A percentile compares a stretch with the other conserved stretches of the same genome.
phyloP scores from a whole-genome alignment of 2,329 filamentous ascomycete species.

The Fusarium sp. region DNA sequence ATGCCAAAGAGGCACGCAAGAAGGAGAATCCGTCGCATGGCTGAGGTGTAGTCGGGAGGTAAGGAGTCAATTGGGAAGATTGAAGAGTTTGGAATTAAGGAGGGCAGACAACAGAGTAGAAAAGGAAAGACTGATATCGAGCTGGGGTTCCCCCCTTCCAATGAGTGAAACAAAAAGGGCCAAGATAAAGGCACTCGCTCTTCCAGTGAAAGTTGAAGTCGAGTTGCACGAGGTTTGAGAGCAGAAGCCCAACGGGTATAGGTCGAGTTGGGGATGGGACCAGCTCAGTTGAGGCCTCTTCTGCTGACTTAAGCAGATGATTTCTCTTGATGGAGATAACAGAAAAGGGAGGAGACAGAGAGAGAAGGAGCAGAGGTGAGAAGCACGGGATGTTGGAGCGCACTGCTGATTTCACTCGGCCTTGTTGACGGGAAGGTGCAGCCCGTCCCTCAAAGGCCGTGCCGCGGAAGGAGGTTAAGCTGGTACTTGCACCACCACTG shows the following conservation, averaged over 20 bases:
- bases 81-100: not conserved
- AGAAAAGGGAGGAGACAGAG: not conserved
- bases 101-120: not conserved
- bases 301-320: not conserved
- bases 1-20: slow-evolving; percentile 22
- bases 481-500: not conserved
- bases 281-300: not conserved
- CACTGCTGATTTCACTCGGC: not conserved
- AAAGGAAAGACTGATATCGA: not conserved
- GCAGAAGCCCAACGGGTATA: not conserved
- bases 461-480: not conserved
- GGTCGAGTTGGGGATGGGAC: not conserved
- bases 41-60: not conserved
- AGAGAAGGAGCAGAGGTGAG: not conserved
- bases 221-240: not conserved
- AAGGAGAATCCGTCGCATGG: slow-evolving; percentile 30
- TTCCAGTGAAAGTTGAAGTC: not conserved
- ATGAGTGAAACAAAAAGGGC: slow-evolving; percentile 1
- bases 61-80: not conserved
- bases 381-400: not conserved
- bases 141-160: not conserved
- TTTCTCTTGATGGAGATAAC: not conserved
- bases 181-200: not conserved
- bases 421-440: slow-evolving; percentile 13
- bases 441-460: not conserved